Evolutionary conservation across 108 stramenopile species (phyloP).

Genomic region (Tribonema minus): DNA sequence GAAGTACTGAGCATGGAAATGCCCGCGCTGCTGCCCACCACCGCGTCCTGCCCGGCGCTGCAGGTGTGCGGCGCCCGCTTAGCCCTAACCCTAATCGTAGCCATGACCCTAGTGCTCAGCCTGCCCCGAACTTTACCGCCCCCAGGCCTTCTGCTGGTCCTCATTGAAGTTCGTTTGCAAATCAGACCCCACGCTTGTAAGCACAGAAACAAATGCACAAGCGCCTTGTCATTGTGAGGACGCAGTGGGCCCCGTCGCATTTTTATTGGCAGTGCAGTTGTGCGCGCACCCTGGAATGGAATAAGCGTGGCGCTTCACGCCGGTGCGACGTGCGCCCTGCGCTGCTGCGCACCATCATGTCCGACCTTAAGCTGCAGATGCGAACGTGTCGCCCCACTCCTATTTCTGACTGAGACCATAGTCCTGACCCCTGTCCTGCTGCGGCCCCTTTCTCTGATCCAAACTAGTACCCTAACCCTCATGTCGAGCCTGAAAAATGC

Average conservation of each 20-base stretch:
- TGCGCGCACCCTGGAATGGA: too few species aligned
- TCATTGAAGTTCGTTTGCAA: too few species aligned
- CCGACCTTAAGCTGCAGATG: constrained; percentile 1
- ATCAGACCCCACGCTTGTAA: too few species aligned
- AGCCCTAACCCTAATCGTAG: neutral
- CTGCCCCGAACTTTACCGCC: too few species aligned
- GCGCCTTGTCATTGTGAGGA: too few species aligned
- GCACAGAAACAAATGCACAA: too few species aligned
- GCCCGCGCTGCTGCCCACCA: neutral
- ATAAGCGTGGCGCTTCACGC: too few species aligned
- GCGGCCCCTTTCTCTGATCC: neutral
- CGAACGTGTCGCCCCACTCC: neutral
- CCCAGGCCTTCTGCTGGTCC: too few species aligned
- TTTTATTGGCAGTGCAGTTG: too few species aligned
- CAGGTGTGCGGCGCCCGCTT: neutral
- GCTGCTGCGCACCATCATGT: constrained; percentile 5
- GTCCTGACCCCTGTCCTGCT: too few species aligned
- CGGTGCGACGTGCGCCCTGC: constrained; percentile 18
- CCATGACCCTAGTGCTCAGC: too few species aligned
- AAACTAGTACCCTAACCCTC: neutral
- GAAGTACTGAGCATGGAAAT: neutral
- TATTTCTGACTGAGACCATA: neutral
- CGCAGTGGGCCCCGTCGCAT: too few species aligned
- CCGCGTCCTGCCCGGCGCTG: constrained; percentile 3
- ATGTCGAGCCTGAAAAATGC: neutral